Evolutionary conservation across 352 stramenopile species (phyloP), one percentile per base, ranked within the genome.

Genomic region (Pythium scleroteichum): DNA sequence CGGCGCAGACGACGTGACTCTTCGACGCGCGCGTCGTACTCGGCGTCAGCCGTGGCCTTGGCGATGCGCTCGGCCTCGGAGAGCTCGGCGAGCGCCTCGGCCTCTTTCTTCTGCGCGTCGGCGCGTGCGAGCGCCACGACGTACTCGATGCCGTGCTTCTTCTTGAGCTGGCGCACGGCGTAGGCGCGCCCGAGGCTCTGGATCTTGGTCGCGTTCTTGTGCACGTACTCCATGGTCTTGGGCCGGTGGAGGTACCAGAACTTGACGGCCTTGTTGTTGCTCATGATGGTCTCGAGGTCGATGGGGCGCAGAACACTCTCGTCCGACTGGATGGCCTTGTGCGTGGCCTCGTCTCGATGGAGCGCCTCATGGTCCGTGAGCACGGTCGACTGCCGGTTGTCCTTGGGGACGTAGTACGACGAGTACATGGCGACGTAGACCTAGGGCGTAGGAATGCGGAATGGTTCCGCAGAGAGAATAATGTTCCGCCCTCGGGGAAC

Each of bases 221-320:
- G 85, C 35, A 95, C 85, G 60, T 91, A 93, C 56, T 89, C 80
- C 85, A 95, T 95, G 17, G 85, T 95, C 72, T 95, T 95, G 45
- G 85, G 85, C 16, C 85, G 85, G 53, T 95, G 85, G 24, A 95
- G 64, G 63, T 95, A 95, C 85, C 85, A 95, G 66, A 89, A 95
- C 78, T 95, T 95, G 71, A 95, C 85, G 42, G 82, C 85, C 13
- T 79, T 83, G 63, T 93, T 95, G 62, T 79, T 90, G 42, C 74
- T 88, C 80, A 95, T 90, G 71, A 95, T 92, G 33, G 85, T 93
- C 69, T 95, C 85, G 17, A 95, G 68, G 44, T 95, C 85, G 40
- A 95, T 75, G 45, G 83, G 83, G 24, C 83, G 85, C 49, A 95
- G 68, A 61, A 83, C 68, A 26, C 72, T 89, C 67, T 95, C 85